phyloP scores from a whole-genome alignment of 805 yeast species.

The Jamesozyma gamospora region DNA sequence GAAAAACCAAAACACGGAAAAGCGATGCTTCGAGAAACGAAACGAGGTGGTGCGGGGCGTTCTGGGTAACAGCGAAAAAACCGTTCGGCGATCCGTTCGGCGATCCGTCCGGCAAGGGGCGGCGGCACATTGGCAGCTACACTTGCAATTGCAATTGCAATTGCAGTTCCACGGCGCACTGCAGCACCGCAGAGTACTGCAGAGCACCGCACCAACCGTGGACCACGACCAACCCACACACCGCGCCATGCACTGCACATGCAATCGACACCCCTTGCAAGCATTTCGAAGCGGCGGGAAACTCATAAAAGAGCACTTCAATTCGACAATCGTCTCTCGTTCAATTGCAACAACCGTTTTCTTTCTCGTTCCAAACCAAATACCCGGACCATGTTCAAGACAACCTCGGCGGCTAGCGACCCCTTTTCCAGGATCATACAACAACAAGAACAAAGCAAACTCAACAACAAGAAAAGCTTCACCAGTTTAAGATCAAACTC shows the following conservation, averaged over 20 bases:
- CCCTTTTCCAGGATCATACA: slow-evolving; percentile 1
- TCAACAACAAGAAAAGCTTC: not conserved
- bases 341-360: not conserved
- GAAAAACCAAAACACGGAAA: too few relatives aligned
- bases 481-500: not conserved
- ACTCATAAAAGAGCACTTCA: too few relatives aligned
- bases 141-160: too few relatives aligned
- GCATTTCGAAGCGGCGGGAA: not conserved
- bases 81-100: too few relatives aligned
- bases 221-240: too few relatives aligned
- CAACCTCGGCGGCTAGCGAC: slow-evolving; percentile 1
- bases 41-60: too few relatives aligned
- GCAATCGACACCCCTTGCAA: not conserved
- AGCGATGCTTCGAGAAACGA: too few relatives aligned
- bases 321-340: too few relatives aligned
- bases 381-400: slow-evolving; percentile 1
- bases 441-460: not conserved
- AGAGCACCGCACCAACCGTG: not conserved
- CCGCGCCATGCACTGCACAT: too few relatives aligned
- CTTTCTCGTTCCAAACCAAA: not conserved
- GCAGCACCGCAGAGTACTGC: not conserved
- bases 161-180: not conserved
- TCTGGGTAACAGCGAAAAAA: too few relatives aligned
- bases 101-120: too few relatives aligned
- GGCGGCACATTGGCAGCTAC: too few relatives aligned